Evolutionary conservation across 768 basidiomycete genomes (phyloP), one percentile per base, ranked within the genome.

Genomic region (Sporobolomyces roseus): DNA sequence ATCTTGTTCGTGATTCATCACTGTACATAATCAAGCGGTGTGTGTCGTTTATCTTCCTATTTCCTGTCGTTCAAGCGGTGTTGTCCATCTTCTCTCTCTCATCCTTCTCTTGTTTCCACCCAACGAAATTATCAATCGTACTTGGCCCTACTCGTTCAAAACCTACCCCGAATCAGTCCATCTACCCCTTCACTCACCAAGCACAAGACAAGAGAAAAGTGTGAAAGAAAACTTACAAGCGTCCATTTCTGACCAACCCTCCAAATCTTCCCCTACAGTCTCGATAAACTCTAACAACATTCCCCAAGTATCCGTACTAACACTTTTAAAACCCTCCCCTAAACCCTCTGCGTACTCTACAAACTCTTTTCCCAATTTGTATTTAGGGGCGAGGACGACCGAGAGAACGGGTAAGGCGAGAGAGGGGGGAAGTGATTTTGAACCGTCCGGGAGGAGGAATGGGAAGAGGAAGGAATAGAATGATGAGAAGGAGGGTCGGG

Each of bases 261-360:
- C 79, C 58, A 92, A 78, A 59, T 83, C 82, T 1, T 83, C 82
- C 19, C 83, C 80, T 29, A 90, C 82, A 3, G 84, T 84, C 69
- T 82, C 81, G 70, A 86, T 87, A 75, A 92, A 92, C 75, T 90
- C 90, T 46, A 86, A 81, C 80, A 88, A 86, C 88, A 90, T 75
- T 10, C 79, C 84, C 90, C 90, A 93, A 13, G 91, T 79, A 78
- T 93, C 90, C 75, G 89, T 89, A 78, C 90, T 91, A 19, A 86
- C 85, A 0, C 86, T 88, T 75, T 87, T 90, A 79, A 89, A 90
- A 5, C 80, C 82, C 10, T 83, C 84, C 67, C 78, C 81, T 58
- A 84, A 79, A 69, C 89, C 90, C 52, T 76, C 80, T 65, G 92
- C 85, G 75, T 86, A 92, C 49, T 82, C 81, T 49, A 86, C 78